Evolutionary conservation across 2,329 filamentous ascomycete genomes (phyloP), one percentile per base, ranked within the genome.

Genomic region (Trichoderma lentiforme): DNA sequence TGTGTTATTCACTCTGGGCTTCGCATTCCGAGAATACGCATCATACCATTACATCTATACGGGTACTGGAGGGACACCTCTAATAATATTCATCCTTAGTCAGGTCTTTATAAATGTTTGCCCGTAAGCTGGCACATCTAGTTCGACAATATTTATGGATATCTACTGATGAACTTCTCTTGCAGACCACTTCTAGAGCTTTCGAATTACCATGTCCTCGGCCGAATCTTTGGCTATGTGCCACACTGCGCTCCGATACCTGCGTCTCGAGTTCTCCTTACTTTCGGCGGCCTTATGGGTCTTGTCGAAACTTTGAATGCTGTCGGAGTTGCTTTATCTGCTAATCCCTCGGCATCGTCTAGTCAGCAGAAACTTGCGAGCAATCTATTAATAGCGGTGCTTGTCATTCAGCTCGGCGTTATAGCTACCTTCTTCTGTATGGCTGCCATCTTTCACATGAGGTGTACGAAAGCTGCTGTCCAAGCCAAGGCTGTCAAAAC

Each of bases 261-360:
- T 14, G 63, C 63, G 1, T 65, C 63, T 8, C 51, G 43, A 24
- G 63, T 65, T 56, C n/a, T 65, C 0, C 7, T 34, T n/a, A 21
- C 47, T 1, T 65, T 65, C 26, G 63, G 63, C 1, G 63, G 63
- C n/a, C 28, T 65, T 8, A 65, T 65, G 63, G 43, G 12, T 36
- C n/a, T 65, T 21, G 63, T 56, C 43, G 63, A 65, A 36, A 34
- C 63, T 11, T 56, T 65, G 43, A 65, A 65, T 53, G 63, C 43
- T n/a, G 63, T 65, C 4, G 63, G 63, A 26, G 63, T 47, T 15
- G 47, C 63, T 26, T 56, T 65, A 26, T 65, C 63, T 18, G 28
- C 43, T 6, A 65, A 65, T 56, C 63, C 63, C 28, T 53, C 63
- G 14, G 63, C 43, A 36, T 56, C 43, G 2, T 12, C 26, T 6